Percentiles rank a stretch among this genome's conserved stretches.
Conservation (phyloP, 257 asterid genomes). For the Cruciata laevipes region DNA sequence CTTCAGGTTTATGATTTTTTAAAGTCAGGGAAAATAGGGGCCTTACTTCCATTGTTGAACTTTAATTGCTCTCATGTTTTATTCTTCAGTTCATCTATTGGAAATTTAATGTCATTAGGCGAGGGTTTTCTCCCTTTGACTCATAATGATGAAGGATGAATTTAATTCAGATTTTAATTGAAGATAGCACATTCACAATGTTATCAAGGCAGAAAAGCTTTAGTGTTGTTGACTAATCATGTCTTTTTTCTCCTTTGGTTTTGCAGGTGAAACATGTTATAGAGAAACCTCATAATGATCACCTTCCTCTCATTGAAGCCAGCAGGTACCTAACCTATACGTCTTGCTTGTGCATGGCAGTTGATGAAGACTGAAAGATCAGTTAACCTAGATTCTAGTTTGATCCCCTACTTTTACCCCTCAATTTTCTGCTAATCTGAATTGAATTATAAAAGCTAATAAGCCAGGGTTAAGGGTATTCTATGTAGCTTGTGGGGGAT, state of each 20-base stretch:
- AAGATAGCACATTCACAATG: neutral
- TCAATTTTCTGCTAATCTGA: neutral
- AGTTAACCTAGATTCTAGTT: neutral
- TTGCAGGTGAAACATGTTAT: constrained; percentile 77
- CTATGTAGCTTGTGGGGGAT: neutral
- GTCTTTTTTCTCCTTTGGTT: constrained; percentile 12
- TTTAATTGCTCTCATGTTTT: neutral
- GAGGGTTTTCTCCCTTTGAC: neutral
- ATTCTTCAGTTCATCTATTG: neutral
- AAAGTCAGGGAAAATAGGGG: neutral
- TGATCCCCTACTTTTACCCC: neutral
- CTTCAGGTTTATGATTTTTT: neutral
- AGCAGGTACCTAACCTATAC: constrained; percentile 57
- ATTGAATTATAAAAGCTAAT: neutral
- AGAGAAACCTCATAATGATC: constrained; percentile 95
- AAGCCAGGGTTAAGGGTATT: neutral
- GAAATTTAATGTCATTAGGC: neutral
- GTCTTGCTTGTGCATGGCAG: neutral
- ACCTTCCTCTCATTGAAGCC: constrained; percentile 96
- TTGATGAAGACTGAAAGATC: neutral
- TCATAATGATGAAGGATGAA: neutral
- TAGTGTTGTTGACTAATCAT: neutral
- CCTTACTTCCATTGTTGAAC: neutral
- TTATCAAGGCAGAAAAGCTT: neutral
- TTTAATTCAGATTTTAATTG: neutral